Percentiles rank a stretch among this genome's conserved stretches.
These are phyloP conservation scores for Clarireedia paspali DNA, from an alignment of 2,329 filamentous ascomycete genomes.

Conservation along the genomic window DNA sequence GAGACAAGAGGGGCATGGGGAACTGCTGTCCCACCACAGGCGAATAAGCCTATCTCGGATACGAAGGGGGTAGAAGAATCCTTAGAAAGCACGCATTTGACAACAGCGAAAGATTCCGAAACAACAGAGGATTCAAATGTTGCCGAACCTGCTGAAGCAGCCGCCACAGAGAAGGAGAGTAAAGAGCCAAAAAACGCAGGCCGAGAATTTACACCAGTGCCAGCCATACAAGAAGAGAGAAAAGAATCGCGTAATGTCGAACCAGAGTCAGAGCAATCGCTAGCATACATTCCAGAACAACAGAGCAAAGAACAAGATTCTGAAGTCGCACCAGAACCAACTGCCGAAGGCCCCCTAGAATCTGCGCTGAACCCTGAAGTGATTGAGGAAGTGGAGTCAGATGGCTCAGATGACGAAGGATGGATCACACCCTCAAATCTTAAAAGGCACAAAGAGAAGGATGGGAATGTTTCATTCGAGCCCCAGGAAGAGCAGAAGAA, in stretches of 20 bases:
- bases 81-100: slow-evolving; percentile 9
- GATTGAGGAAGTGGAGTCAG: slow-evolving; percentile 20
- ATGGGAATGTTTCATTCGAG: slow-evolving; percentile 42
- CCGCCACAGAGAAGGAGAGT: slow-evolving; percentile 7
- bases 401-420: slow-evolving; percentile 54
- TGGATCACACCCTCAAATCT: slow-evolving; percentile 97
- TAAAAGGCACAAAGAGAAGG: slow-evolving; percentile 70
- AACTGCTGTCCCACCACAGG: slow-evolving; percentile 14
- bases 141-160: slow-evolving; percentile 11
- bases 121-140: neutral
- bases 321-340: neutral
- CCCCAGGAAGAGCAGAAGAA: slow-evolving; percentile 48
- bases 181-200: neutral
- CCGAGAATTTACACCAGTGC: too few species aligned
- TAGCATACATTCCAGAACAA: neutral
- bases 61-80: slow-evolving; percentile 20
- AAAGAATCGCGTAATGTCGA: too few species aligned
- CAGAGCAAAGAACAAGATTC: neutral
- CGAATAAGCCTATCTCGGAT: neutral
- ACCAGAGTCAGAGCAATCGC: too few species aligned
- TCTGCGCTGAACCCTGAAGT: slow-evolving; percentile 16
- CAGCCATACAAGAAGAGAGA: neutral
- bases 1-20: slow-evolving; percentile 24
- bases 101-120: neutral
- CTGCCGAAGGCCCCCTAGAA: neutral